Conservation (phyloP, 306 rosid genomes). For the Pyrus betulifolia region DNA sequence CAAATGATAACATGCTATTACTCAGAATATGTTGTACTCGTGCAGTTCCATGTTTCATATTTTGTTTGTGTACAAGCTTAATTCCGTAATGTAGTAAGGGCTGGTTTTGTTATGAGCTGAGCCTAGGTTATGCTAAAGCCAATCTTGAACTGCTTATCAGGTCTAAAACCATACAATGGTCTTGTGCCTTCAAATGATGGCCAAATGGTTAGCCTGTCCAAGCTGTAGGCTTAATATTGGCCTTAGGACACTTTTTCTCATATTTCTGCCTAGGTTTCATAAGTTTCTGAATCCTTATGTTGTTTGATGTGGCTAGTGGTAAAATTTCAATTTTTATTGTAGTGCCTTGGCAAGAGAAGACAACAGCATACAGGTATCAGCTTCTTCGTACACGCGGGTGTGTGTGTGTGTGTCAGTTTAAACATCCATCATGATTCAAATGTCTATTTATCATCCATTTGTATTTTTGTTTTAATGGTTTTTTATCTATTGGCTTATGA, state of each 20-base stretch:
- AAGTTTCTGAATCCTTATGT: neutral
- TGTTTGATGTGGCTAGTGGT: neutral
- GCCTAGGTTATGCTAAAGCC: neutral
- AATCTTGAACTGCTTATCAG: neutral
- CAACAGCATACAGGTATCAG: neutral
- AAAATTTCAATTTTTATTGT: neutral
- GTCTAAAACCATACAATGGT: neutral
- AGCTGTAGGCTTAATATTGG: neutral
- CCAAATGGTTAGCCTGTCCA: neutral
- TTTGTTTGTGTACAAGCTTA: neutral
- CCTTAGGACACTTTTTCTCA: neutral
- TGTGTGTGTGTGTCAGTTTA: neutral
- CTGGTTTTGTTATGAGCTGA: neutral
- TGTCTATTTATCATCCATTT: neutral
- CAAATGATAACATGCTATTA: neutral
- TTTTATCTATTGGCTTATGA: neutral
- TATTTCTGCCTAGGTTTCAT: neutral
- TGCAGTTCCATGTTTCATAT: neutral
- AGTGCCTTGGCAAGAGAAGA: constrained; percentile 18
- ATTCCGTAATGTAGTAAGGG: neutral
- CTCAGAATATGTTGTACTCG: neutral
- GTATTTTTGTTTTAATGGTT: neutral
- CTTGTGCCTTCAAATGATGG: neutral
- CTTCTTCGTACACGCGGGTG: neutral
- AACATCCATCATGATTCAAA: neutral